A percentile compares a stretch with the other conserved stretches of the same genome.
These are phyloP conservation scores for Amaranthus hypochondriacus DNA, from an alignment of 148 eudicot species.

Conservation along the genomic window DNA sequence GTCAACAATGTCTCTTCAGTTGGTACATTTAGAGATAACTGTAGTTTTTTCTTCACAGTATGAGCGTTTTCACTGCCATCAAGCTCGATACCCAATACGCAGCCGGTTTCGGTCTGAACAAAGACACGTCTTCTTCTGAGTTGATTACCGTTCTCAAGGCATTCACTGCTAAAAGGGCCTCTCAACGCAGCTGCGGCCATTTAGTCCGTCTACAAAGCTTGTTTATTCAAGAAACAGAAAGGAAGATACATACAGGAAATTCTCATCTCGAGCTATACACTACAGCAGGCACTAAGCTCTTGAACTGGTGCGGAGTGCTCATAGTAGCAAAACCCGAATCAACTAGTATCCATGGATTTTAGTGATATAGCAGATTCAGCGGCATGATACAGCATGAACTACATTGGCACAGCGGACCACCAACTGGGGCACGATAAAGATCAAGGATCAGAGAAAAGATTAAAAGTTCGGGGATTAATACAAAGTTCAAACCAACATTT, in stretches of 20 bases:
- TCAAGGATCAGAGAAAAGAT: neutral
- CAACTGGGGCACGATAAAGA: neutral
- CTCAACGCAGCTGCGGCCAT: slow-evolving; percentile 35
- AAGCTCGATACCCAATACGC: slow-evolving; percentile 88
- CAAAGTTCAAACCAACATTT: too few relatives aligned
- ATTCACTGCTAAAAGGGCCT: slow-evolving; percentile 21
- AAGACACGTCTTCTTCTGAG: slow-evolving; percentile 73
- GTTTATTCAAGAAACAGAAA: slow-evolving; percentile 31
- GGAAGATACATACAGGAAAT: slow-evolving; percentile 11
- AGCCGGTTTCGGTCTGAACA: slow-evolving; percentile 88
- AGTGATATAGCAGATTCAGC: slow-evolving; percentile 12
- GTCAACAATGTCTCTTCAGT: slow-evolving; percentile 82
- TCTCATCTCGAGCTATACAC: slow-evolving; percentile 23
- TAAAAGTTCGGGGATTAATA: too few relatives aligned
- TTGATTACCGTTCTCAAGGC: slow-evolving; percentile 31
- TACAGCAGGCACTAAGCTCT: slow-evolving; percentile 27
- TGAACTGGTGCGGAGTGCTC: slow-evolving; percentile 15
- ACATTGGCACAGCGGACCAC: slow-evolving; percentile 3
- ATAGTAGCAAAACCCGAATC: slow-evolving; percentile 20
- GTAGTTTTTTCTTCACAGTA: slow-evolving; percentile 83
- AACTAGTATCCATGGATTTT: slow-evolving; percentile 16
- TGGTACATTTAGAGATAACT: slow-evolving; percentile 69
- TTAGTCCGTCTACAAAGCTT: slow-evolving; percentile 25
- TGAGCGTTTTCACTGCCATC: slow-evolving; percentile 86
- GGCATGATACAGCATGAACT: slow-evolving; percentile 7